Percentiles rank a stretch among this genome's conserved stretches.
Evolutionary conservation across 2,329 filamentous ascomycete genomes (phyloP).

Genomic region (Fusarium tjaetaba): DNA sequence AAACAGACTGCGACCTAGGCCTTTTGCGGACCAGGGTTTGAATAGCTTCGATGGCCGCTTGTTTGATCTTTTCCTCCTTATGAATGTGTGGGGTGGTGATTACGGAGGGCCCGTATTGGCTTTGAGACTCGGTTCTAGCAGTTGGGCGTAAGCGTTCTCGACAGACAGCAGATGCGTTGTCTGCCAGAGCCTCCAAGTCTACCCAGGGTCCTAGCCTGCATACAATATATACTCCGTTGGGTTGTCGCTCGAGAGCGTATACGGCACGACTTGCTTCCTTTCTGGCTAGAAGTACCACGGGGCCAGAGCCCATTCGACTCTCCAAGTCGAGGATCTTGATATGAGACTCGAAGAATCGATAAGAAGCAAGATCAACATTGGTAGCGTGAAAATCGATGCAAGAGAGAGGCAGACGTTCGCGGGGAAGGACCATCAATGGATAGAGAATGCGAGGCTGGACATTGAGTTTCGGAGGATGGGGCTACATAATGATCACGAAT

Average conservation of each 20-base stretch:
- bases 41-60: conserved; percentile 70
- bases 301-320: conserved; percentile 63
- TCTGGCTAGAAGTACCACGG: conserved; percentile 69
- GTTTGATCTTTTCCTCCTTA: conserved; percentile 63
- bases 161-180: conserved; percentile 56
- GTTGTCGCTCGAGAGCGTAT: conserved; percentile 74
- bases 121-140: conserved; percentile 24
- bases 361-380: conserved; percentile 60
- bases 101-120: conserved; percentile 33
- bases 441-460: conserved; percentile 65
- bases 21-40: conserved; percentile 69
- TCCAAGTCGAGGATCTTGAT: conserved; percentile 72
- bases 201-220: conserved; percentile 76
- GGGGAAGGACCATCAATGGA: conserved; percentile 70
- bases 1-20: conserved; percentile 56
- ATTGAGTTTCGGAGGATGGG: conserved; percentile 64
- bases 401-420: conserved; percentile 69
- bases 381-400: conserved; percentile 66
- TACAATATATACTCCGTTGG: conserved; percentile 69
- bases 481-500: conserved; percentile 50
- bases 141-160: conserved; percentile 44
- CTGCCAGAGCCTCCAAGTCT: conserved; percentile 63
- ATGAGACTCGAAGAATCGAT: conserved; percentile 68
- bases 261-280: conserved; percentile 63
- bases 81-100: conserved; percentile 58